A percentile compares a stretch with the other conserved stretches of the same genome.
Conservation (phyloP, 2,329 filamentous ascomycete genomes). For the Penicillium verrucosum region DNA sequence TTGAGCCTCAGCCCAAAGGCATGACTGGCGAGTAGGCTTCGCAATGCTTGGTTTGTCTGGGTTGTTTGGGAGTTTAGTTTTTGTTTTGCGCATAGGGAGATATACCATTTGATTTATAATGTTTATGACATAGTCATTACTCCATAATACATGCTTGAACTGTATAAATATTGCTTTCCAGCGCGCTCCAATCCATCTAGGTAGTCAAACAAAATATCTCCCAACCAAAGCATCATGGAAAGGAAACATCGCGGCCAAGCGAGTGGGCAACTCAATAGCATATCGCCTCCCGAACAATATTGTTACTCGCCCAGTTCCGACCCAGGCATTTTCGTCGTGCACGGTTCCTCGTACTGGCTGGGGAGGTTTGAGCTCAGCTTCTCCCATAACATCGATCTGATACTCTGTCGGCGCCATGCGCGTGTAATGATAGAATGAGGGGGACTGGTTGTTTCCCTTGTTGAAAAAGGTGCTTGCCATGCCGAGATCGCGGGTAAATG, state of each 20-base stretch:
- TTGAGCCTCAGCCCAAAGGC: background rate
- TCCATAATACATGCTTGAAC: background rate
- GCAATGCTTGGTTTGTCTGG: background rate
- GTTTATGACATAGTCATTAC: background rate
- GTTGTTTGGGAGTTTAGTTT: background rate
- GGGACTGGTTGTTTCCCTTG: background rate
- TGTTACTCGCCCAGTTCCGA: slow-evolving; percentile 7
- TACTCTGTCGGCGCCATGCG: slow-evolving; percentile 31
- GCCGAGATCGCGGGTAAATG: background rate
- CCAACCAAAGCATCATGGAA: background rate
- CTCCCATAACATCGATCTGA: too few species aligned
- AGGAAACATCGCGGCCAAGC: background rate
- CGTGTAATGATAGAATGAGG: background rate
- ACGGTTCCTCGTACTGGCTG: too few species aligned
- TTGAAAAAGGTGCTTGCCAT: slow-evolving; percentile 2
- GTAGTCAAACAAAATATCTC: background rate
- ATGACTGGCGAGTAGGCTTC: background rate
- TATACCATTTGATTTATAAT: background rate
- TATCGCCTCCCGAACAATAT: background rate
- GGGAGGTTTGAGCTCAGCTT: too few species aligned
- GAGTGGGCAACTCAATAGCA: background rate
- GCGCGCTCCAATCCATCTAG: background rate
- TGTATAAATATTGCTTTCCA: background rate
- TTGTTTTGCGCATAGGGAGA: background rate
- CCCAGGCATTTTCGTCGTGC: too few species aligned